phyloP scores from a whole-genome alignment of 441 rosid species.

The Sinapis alba region DNA sequence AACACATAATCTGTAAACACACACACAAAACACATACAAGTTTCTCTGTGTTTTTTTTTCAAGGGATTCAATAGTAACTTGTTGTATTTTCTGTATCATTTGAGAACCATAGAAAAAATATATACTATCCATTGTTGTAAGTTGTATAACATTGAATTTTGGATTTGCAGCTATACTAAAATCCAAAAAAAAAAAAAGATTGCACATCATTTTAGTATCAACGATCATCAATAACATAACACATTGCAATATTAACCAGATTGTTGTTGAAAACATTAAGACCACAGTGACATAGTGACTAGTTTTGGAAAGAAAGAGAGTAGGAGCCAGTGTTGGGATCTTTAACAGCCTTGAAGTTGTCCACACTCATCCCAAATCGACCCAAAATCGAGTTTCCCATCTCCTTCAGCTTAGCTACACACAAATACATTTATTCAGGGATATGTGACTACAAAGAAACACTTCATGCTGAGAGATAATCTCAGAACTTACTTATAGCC shows the following conservation, averaged over 20 bases:
- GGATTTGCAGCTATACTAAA: slow-evolving; percentile 15
- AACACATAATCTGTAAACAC: slow-evolving; percentile 23
- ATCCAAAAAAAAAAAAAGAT: not conserved
- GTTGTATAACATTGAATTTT: slow-evolving; percentile 28
- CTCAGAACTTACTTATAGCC: slow-evolving; percentile 71
- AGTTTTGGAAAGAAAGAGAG: slow-evolving; percentile 74
- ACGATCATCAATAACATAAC: slow-evolving; percentile 2
- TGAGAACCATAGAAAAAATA: too few relatives aligned
- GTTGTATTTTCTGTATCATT: slow-evolving; percentile 32
- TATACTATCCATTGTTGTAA: slow-evolving; percentile 17
- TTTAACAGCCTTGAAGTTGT: slow-evolving; percentile 92
- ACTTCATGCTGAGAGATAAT: not conserved
- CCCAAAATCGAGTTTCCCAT: slow-evolving; percentile 89
- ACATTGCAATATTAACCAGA: slow-evolving; percentile 19
- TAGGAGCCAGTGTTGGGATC: slow-evolving; percentile 97
- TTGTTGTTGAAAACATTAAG: slow-evolving; percentile 18
- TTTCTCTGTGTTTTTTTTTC: not conserved
- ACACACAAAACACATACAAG: slow-evolving; percentile 3
- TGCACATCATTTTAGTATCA: slow-evolving; percentile 8
- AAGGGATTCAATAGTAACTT: slow-evolving; percentile 1
- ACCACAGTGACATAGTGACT: not conserved
- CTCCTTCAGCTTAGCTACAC: slow-evolving; percentile 85
- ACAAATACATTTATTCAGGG: not conserved
- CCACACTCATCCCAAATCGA: slow-evolving; percentile 88
- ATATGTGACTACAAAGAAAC: not conserved